Percentiles rank a stretch among this genome's conserved stretches.
phyloP scores from a whole-genome alignment of 2,329 filamentous ascomycete genomes.

The Neonectria magnoliae region DNA sequence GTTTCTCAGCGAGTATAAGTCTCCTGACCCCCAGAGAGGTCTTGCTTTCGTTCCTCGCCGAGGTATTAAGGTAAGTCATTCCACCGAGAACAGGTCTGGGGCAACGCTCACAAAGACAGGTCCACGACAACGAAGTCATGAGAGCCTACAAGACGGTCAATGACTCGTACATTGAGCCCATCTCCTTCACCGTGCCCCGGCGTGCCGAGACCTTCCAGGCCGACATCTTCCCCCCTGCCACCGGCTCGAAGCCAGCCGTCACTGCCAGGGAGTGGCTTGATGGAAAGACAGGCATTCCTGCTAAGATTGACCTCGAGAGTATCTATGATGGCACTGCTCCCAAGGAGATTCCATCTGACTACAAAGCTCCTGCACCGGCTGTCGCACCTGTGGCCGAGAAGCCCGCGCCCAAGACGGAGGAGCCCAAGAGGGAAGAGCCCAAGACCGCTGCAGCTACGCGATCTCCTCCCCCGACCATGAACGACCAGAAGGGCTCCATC shows the following conservation, averaged over 20 bases:
- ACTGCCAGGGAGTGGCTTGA: conserved; percentile 84
- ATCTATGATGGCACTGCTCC: conserved; percentile 86
- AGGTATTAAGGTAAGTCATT: conserved; percentile 79
- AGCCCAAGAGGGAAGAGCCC: conserved; percentile 65
- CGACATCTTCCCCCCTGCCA: conserved; percentile 92
- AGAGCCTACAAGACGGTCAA: conserved; percentile 97
- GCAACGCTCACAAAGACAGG: conserved; percentile 54
- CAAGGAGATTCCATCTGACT: conserved; percentile 78
- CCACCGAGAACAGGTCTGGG: conserved; percentile 6
- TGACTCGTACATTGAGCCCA: conserved; percentile 92
- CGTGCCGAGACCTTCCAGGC: conserved; percentile 95
- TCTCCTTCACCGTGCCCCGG: conserved; percentile 96
- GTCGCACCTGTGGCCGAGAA: conserved; percentile 55
- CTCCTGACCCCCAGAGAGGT: conserved; percentile 92
- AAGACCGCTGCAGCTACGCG: conserved; percentile 57
- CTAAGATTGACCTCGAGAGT: conserved; percentile 94
- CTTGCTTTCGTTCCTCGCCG: conserved; percentile 95
- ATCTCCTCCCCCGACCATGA: conserved; percentile 73
- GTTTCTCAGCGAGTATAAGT: conserved; percentile 96
- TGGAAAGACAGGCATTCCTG: conserved; percentile 84
- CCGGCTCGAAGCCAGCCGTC: conserved; percentile 82
- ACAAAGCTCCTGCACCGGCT: conserved; percentile 63
- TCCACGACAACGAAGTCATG: conserved; percentile 96
- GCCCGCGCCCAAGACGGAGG: conserved; percentile 48
- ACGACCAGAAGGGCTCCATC: conserved; percentile 88